Evolutionary conservation across 306 rosid species (phyloP), one percentile per base, ranked within the genome.

Genomic region (barrel medic (Medicago truncatula)): DNA sequence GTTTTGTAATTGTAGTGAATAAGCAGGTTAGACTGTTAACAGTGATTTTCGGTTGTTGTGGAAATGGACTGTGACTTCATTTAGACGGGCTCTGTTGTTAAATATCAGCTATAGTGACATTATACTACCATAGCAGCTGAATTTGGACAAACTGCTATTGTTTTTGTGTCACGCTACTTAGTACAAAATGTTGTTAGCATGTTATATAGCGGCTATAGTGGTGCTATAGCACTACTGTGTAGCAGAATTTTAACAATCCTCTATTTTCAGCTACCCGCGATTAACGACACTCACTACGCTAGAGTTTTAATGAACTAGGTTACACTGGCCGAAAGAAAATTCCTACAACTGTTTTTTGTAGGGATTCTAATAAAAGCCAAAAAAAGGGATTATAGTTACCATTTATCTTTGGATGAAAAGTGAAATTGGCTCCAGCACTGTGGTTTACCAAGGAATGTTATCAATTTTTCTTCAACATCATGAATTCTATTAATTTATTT

Each of bases 1-100:
- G 78, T 68, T 53, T 54, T 18, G 56, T 39, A 82, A 41, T 56
- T 31, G 63, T 47, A 82, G 72, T 56, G 44, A n/a, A 52, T 57
- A 65, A 23, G 28, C 58, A n/a, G 47, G 66, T 16, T 44, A 49
- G 61, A 39, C 0, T 7, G 7, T 49, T 6, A 14, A 3, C 17
- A 49, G 34, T 28, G 17, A 36, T 23, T 57, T 72, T 57, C 17
- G 63, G 60, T 34, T 28, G 38, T 18, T 7, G 38, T 12, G 17
- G 13, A 20, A 67, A 15, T 67, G 13, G 12, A 43, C 4, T 67
- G 7, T 67, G 72, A 67, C 20, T 61, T 13, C 67, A 13, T 34
- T 61, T 3, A 61, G 12, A 31, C 1, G 10, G 10, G 41, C 0
- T 65, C 1, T 34, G 38, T 34, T 34, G 38, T 34, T 34, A 34